Evolutionary conservation across 2,329 filamentous ascomycete species (phyloP), one percentile per base, ranked within the genome.

Genomic region (Juglanconis oblonga): DNA sequence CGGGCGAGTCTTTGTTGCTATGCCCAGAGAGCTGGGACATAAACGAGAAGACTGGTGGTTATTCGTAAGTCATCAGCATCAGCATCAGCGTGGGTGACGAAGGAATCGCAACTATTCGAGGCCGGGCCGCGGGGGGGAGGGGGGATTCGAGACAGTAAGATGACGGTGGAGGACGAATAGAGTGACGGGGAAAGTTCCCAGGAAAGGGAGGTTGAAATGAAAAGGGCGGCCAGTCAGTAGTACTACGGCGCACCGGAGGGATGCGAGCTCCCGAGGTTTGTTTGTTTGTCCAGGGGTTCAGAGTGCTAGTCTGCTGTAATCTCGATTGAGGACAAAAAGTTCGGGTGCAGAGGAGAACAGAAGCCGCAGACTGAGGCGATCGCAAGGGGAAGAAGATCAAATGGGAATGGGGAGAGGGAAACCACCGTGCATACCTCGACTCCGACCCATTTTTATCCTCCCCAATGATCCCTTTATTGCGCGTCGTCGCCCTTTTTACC

Each of bases 11-110:
- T 66, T 68, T 70, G 62, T 53, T 62, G 58, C 61, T 61, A 61
- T 74, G 70, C 65, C 77, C 78, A 66, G 88, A 89, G 79, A 90
- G 87, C 76, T 88, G 86, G 74, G 90, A 92, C 84, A 96, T 94
- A 77, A 96, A 96, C 68, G 91, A 96, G 68, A 92, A 81, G 59
- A 96, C 92, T 96, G 73, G 60, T 53, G 51, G 38, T 61, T 58
- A 58, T 55, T 50, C 56, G 32, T 47, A 40, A 52, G 65, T 59
- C 61, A 63, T 58, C 55, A 66, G 59, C 62, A 62, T 55, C 53
- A 59, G 58, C 48, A 47, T 49, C 52, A 8, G 36, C 8, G 36
- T 3, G 45, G 54, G 55, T 42, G 57, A 57, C 48, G 36, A 54
- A 62, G 47, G 48, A 57, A 56, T 35, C 36, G 48, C 31, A 51